Conservation (phyloP, 192 early-diverging fungal genomes). For the Backusella westeae region DNA sequence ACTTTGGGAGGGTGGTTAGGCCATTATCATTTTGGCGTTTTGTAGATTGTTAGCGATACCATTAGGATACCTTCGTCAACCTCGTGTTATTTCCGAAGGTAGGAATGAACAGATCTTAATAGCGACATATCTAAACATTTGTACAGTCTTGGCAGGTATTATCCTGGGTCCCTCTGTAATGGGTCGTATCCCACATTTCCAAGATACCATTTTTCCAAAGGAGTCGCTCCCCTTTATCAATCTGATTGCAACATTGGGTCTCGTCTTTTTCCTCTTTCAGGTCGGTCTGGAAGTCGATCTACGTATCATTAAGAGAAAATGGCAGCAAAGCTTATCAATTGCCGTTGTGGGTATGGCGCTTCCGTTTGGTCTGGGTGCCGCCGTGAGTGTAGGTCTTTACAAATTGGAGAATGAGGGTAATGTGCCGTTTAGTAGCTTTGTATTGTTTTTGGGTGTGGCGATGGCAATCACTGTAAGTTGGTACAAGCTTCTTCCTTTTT, state of each 20-base stretch:
- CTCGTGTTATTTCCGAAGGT: constrained; percentile 85
- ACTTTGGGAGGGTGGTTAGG: constrained; percentile 16
- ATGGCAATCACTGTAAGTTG: constrained; percentile 79
- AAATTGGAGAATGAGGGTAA: constrained; percentile 42
- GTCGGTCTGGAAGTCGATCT: constrained; percentile 87
- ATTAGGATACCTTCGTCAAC: constrained; percentile 69
- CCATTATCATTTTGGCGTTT: constrained; percentile 65
- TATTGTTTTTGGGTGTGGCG: constrained; percentile 88
- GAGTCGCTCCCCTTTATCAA: constrained; percentile 68
- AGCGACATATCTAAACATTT: too few relatives aligned
- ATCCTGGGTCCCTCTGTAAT: constrained; percentile 86
- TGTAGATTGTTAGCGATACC: constrained; percentile 65
- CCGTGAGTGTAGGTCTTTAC: constrained; percentile 72
- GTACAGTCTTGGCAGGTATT: constrained; percentile 79
- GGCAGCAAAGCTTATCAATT: constrained; percentile 59
- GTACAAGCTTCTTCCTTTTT: too few relatives aligned
- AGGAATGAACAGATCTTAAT: background rate
- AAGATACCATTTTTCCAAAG: constrained; percentile 67
- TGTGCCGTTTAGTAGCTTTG: constrained; percentile 65
- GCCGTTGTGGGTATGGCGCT: constrained; percentile 77
- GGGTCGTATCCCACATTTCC: constrained; percentile 71
- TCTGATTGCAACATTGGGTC: constrained; percentile 80
- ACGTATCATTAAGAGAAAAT: constrained; percentile 49
- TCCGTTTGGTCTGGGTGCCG: constrained; percentile 80
- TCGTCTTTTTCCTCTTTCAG: constrained; percentile 88